Conservation (phyloP, 345 rosid genomes). For the Aquilaria yunnanensis region DNA sequence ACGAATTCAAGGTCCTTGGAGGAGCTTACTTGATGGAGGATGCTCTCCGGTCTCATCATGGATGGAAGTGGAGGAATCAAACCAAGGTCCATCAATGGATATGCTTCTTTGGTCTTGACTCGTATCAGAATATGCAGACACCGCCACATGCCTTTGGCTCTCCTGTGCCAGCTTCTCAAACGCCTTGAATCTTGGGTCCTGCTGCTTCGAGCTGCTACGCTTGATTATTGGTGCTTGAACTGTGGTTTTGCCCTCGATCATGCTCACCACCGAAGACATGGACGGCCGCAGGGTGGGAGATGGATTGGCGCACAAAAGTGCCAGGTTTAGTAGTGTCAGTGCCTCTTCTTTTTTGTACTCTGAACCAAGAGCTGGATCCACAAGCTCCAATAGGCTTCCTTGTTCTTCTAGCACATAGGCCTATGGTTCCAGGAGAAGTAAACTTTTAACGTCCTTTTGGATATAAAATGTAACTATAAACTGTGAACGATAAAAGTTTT, state of each 20-base stretch:
- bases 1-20: slow-evolving; percentile 11
- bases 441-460: too few relatives aligned
- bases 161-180: slow-evolving; percentile 63
- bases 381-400: slow-evolving; percentile 82
- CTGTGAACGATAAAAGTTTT: neutral
- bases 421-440: slow-evolving; percentile 19
- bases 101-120: slow-evolving; percentile 34
- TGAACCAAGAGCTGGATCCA: slow-evolving; percentile 64
- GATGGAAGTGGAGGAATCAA: slow-evolving; percentile 41
- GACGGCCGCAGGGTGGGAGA: slow-evolving; percentile 84
- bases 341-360: slow-evolving; percentile 53
- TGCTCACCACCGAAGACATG: slow-evolving; percentile 77
- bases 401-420: slow-evolving; percentile 93
- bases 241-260: slow-evolving; percentile 72
- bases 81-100: slow-evolving; percentile 66
- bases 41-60: slow-evolving; percentile 25
- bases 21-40: slow-evolving; percentile 28
- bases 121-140: slow-evolving; percentile 24
- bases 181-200: slow-evolving; percentile 73
- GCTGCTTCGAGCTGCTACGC: slow-evolving; percentile 29
- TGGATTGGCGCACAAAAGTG: slow-evolving; percentile 79
- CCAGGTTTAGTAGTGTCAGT: slow-evolving; percentile 56
- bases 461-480: too few relatives aligned
- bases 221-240: slow-evolving; percentile 71
- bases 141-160: slow-evolving; percentile 45